phyloP scores from a whole-genome alignment of 805 yeast species.

The Wickerhamiella parazyma region DNA sequence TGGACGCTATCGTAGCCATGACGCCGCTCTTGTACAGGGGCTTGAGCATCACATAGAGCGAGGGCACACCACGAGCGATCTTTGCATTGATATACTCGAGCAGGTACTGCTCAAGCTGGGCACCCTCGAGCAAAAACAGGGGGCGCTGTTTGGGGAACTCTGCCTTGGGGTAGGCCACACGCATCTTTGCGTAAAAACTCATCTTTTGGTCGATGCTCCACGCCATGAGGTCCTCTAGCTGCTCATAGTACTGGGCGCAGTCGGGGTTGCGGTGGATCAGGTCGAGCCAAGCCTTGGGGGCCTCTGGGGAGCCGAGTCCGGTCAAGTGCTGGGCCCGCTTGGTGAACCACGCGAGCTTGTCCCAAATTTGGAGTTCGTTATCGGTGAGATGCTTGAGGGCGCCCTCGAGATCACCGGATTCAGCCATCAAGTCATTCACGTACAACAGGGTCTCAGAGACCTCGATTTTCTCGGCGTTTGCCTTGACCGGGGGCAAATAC shows the following conservation, averaged over 20 bases:
- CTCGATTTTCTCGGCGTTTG: constrained; percentile 44
- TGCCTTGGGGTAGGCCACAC: constrained; percentile 62
- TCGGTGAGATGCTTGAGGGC: constrained; percentile 50
- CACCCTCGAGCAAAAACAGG: constrained; percentile 32
- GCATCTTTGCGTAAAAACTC: constrained; percentile 47
- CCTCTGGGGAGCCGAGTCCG: constrained; percentile 47
- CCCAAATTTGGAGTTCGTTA: constrained; percentile 28
- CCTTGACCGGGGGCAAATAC: constrained; percentile 3
- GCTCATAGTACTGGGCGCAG: constrained; percentile 46
- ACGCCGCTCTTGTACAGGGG: constrained; percentile 23
- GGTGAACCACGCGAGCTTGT: constrained; percentile 45
- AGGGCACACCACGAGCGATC: constrained; percentile 73
- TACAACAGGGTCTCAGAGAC: constrained; percentile 69
- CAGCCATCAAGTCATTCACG: constrained; percentile 52
- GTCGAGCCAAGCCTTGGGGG: constrained; percentile 52
- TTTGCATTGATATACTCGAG: constrained; percentile 43
- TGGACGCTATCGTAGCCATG: constrained; percentile 4
- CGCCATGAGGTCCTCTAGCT: constrained; percentile 53
- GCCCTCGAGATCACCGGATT: constrained; percentile 44
- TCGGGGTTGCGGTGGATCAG: constrained; percentile 81
- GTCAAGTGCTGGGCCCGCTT: constrained; percentile 50
- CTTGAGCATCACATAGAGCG: constrained; percentile 75
- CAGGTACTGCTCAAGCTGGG: constrained; percentile 33
- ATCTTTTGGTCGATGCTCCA: constrained; percentile 29
- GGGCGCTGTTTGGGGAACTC: constrained; percentile 75